These are phyloP conservation scores for Aaosphaeria arxii DNA, from an alignment of 2,329 filamentous ascomycete genomes.

Conservation along the genomic window DNA sequence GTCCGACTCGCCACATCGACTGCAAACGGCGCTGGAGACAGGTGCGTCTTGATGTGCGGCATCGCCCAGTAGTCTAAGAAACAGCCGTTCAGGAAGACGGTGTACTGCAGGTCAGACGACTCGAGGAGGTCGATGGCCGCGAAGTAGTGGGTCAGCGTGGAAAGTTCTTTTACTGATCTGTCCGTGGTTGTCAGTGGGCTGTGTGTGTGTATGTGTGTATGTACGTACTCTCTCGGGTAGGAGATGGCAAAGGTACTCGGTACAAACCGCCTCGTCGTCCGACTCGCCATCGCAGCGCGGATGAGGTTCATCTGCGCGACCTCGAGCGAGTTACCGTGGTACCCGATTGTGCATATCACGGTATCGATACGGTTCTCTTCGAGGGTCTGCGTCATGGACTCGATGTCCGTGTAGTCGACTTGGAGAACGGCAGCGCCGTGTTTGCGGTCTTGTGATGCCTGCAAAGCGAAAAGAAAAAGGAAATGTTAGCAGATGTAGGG, in stretches of 20 bases:
- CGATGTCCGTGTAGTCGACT: slow-evolving; percentile 35
- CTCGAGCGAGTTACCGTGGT: slow-evolving; percentile 16
- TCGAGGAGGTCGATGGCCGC: slow-evolving; percentile 4
- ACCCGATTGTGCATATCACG: slow-evolving; percentile 43
- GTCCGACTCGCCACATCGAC: slow-evolving; percentile 13
- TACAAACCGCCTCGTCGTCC: slow-evolving; percentile 13
- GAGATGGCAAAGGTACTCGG: slow-evolving; percentile 11
- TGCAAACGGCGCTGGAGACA: slow-evolving; percentile 8
- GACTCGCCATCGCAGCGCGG: slow-evolving; percentile 6
- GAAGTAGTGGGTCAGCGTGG: neutral
- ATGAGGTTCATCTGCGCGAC: slow-evolving; percentile 3
- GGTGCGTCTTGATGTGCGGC: slow-evolving; percentile 17
- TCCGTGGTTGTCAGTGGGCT: neutral
- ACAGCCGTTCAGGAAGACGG: slow-evolving; percentile 19
- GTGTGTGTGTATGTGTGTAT: neutral
- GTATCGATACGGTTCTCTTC: slow-evolving; percentile 43
- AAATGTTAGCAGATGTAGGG: neutral
- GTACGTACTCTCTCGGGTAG: slow-evolving; percentile 10
- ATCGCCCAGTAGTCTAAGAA: slow-evolving; percentile 32
- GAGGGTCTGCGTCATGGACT: slow-evolving; percentile 21
- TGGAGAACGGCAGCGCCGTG: slow-evolving; percentile 11
- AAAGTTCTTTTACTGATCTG: neutral
- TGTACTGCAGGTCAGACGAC: slow-evolving; percentile 22
- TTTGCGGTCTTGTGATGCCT: slow-evolving; percentile 2
- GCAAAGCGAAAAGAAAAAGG: neutral